Base-by-base conservation (phyloP, 2,329 filamentous ascomycete species). In the Diaporthe destruens region DNA sequence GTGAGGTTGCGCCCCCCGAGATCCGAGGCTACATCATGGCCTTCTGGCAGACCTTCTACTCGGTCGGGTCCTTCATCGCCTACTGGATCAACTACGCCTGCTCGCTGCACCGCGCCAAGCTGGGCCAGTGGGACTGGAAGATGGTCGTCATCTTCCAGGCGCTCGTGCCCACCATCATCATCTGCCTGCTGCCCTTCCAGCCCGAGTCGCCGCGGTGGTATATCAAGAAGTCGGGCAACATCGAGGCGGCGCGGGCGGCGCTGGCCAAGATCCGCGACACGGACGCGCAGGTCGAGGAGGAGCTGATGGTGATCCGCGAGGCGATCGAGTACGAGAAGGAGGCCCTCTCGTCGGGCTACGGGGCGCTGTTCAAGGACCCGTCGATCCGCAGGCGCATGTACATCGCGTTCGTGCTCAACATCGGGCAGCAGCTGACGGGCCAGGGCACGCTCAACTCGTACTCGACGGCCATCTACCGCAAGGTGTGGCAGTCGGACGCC, bases 401-500 rank as follows among this genome's bases (percentile, higher is more conserved):
- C 56, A 86, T 94, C 39, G 91, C 91, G 32, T 87, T 92, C 75
- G 81, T 92, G 63, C 82, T 94, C 81, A 94, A 94, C 79, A 86
- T 91, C 57, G 91, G 91, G 57, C 92, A 93, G 80, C 92, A 94
- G 80, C 86, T 94, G 53, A 92, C 91, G 6, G 92, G 92, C 25
- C 92, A 94, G 81, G 92, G 92, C 75, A 91, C 91, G 1, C 85
- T 94, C 75, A 94, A 93, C 85, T 87, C 88, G 4, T 94, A 94
- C 85, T 91, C 88, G 25, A 92, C 91, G n/a, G 88, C 89, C 76
- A 92, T 94, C 78, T 94, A 94, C 84, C 89, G 92, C 82, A 91
- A 92, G 79, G 88, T 93, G 32, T 94, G 91, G 84, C 85, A 83
- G 32, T 85, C 81, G 69, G 82, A 81, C 70, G 83, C 87, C 65